Base-by-base conservation (phyloP, 2,329 filamentous ascomycete species). In the Monosporascus ibericus region DNA sequence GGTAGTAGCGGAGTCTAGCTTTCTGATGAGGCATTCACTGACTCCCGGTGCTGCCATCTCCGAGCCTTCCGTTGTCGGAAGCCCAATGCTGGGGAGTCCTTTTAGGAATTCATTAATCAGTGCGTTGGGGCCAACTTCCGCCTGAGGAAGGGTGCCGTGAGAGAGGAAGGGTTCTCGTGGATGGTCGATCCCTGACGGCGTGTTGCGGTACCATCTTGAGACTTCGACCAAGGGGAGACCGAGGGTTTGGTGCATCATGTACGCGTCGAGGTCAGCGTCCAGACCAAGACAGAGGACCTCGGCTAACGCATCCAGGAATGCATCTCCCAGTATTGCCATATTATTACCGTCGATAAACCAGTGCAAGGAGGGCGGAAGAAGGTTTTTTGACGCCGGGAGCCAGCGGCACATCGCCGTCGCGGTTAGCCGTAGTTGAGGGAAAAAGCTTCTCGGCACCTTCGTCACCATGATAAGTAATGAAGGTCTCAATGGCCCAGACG, bases 331-430 rank as follows among this genome's bases (percentile, higher is more conserved):
- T n/a, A 48, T 50, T 44, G 47, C 20, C 50, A 59, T 51, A 2
- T 59, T 56, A n/a, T 60, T 50, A 20, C 59, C 60, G 30, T 61
- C 59, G 11, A 53, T 51, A 3, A 56, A 58, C 58, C 56, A 61
- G 42, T 63, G 56, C 1, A 59, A 55, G 17, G 55, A 57, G 18
- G 55, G 53, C 6, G 60, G 47, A 3, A 60, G 36, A 2, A 61
- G 20, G 27, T 61, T 44, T 6, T 17, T 20, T 4, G 59, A 49
- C 5, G 20, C 22, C 3, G 55, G 55, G 5, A 63, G 27, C 60
- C 59, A 61, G 49, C 57, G 50, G 50, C 56, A 61, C 5, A 52
- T 59, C 11, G 59, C 58, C 3, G 47, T 52, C 15, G 55, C n/a
- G 5, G 37, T 48, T 7, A 56, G 55, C 7, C 30, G 30, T 20